These are phyloP conservation scores for Globisporangium splendens DNA, from an alignment of 352 stramenopile genomes.

Conservation along the genomic window DNA sequence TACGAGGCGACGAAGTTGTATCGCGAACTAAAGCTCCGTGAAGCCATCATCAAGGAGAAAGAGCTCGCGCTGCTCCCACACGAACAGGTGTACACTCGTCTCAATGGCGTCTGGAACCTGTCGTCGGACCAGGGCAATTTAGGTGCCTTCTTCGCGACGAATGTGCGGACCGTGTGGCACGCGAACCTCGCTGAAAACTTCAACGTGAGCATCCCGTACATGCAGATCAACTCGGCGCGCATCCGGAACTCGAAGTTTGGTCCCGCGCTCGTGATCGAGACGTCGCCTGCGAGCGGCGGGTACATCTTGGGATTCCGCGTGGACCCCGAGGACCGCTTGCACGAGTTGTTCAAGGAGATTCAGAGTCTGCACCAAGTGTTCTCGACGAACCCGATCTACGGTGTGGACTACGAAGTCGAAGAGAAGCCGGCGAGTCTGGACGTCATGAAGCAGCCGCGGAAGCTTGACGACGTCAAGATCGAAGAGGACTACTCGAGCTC, in stretches of 20 bases:
- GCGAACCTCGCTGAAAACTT: conserved; percentile 93
- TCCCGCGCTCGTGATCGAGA: conserved; percentile 89
- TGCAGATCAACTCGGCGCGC: conserved; percentile 88
- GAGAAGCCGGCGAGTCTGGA: conserved; percentile 64
- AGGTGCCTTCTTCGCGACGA: conserved; percentile 91
- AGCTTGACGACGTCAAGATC: conserved; percentile 88
- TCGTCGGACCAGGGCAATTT: conserved; percentile 91
- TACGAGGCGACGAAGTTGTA: conserved; percentile 93
- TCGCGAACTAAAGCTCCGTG: conserved; percentile 90
- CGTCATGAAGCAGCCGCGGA: conserved; percentile 64
- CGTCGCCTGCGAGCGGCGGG: conserved; percentile 62
- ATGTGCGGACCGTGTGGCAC: conserved; percentile 92
- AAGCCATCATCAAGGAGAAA: conserved; percentile 90
- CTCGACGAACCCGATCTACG: conserved; percentile 86
- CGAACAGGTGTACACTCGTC: conserved; percentile 87
- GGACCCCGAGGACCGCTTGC: conserved; percentile 80
- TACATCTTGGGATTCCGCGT: conserved; percentile 92
- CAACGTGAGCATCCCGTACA: conserved; percentile 94
- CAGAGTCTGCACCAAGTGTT: conserved; percentile 82
- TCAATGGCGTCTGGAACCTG: conserved; percentile 91
- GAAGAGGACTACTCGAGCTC: conserved; percentile 81
- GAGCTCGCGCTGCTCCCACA: conserved; percentile 84
- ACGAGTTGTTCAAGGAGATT: conserved; percentile 86
- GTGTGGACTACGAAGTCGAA: conserved; percentile 85
- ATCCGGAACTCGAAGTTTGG: conserved; percentile 91